Evolutionary conservation across 176 grass and related monocot species (phyloP).

Genomic region (Oryza meridionalis): DNA sequence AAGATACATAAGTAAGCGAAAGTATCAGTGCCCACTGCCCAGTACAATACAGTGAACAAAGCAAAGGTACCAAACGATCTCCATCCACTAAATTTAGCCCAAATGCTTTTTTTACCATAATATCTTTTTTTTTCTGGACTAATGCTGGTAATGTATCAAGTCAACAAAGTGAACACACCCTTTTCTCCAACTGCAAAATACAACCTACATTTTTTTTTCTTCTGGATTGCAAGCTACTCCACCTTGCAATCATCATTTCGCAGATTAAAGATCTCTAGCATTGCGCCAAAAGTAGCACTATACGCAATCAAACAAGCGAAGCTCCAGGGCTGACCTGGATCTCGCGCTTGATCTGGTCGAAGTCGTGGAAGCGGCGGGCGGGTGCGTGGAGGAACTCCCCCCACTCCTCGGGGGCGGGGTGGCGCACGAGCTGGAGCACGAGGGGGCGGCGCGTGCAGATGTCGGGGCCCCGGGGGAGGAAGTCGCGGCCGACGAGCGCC

Average conservation of each 20-base stretch:
- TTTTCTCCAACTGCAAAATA: background rate
- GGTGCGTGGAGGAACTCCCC: conserved; percentile 83
- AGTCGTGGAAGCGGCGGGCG: conserved; percentile 73
- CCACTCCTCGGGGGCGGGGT: conserved; percentile 65
- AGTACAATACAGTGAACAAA: conserved; percentile 23
- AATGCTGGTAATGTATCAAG: background rate
- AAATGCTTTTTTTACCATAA: background rate
- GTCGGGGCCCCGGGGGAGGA: conserved; percentile 77
- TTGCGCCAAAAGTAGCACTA: background rate
- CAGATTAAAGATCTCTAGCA: conserved; percentile 21
- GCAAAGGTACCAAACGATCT: conserved; percentile 6
- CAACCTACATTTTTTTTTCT: background rate
- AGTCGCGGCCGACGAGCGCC: conserved; percentile 88
- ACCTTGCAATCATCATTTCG: conserved; percentile 9
- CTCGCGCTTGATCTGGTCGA: conserved; percentile 80
- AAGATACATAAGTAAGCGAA: background rate
- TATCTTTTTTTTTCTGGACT: background rate
- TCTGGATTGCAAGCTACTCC: too few relatives aligned
- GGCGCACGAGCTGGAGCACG: conserved; percentile 88
- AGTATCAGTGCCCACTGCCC: background rate
- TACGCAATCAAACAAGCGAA: conserved; percentile 17
- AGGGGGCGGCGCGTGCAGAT: conserved; percentile 86
- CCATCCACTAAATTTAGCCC: background rate
- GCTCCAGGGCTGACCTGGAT: conserved; percentile 65
- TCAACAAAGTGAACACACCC: background rate